These are phyloP conservation scores for Ustilago crameri DNA, from an alignment of 1,284 basidiomycete genomes.

Conservation along the genomic window DNA sequence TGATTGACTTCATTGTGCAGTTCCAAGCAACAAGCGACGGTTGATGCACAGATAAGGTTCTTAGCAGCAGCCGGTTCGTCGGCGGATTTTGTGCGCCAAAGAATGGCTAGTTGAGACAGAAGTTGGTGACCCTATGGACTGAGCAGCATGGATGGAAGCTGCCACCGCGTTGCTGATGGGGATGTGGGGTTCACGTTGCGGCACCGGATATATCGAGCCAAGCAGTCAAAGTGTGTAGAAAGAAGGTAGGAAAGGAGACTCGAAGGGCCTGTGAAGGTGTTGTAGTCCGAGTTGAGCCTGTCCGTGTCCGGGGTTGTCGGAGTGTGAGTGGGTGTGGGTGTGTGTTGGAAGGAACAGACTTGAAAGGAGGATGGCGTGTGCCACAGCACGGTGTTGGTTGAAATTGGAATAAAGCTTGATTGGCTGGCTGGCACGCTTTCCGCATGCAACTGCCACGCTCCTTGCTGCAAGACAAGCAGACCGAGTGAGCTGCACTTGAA, in stretches of 20 bases:
- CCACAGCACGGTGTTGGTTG: not conserved
- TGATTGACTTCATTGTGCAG: constrained; percentile 25
- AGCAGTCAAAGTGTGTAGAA: too few relatives aligned
- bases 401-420: constrained; percentile 7
- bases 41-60: not conserved
- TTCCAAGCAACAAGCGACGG: not conserved
- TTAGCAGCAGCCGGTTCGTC: not conserved
- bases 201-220: too few relatives aligned
- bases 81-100: not conserved
- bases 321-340: not conserved
- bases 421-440: constrained; percentile 1
- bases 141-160: not conserved
- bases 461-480: too few relatives aligned
- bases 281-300: too few relatives aligned
- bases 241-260: too few relatives aligned
- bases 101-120: not conserved
- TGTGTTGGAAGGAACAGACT: not conserved
- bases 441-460: not conserved
- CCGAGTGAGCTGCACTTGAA: too few relatives aligned
- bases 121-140: not conserved
- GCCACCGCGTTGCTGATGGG: not conserved
- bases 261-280: too few relatives aligned
- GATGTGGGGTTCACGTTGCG: not conserved
- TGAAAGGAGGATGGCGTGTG: too few relatives aligned
- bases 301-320: not conserved